Base-by-base conservation (phyloP, 139 green algal species). In the Mesostigma viride region DNA sequence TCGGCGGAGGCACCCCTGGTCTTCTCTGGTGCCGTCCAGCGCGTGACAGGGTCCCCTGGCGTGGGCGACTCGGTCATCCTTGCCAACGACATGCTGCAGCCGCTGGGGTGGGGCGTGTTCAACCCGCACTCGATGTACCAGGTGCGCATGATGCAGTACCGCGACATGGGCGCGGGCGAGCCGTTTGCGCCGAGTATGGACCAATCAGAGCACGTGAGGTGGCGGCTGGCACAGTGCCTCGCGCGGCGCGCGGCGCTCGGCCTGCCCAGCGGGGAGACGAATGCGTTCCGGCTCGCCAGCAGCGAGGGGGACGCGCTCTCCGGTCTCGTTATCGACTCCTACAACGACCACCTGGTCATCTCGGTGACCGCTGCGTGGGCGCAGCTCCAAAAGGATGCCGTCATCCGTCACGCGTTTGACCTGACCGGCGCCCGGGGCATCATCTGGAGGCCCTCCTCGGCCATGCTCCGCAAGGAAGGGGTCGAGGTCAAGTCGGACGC, bases 41-140 rank as follows among this genome's bases (percentile, higher is more conserved):
- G 45, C 1, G 47, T 80, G 27, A 58, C 68, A 32, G 67, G 57
- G 3, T 35, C 31, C 14, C 69, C 70, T 6, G 31, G 22, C 1
- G 46, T 58, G 17, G 67, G 67, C 11, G 67, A 76, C 26, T 14
- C 35, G 11, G 68, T 83, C 0, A 26, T 73, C 27, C 58, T 81
- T n/a, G 56, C 61, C 27, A 69, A 76, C 59, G 36, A 65, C 26
- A 31, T 30, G 24, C 4, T 22, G 0, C 20, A 26, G 17, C 8
- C 61, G 1, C 24, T 83, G 2, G 66, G 35, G 3, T 77, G 72
- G 72, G 76, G 76, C 27, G 35, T 77, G 22, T 83, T 75, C 70
- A 83, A 83, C 64, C 56, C 62, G 20, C 69, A 24, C 31, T 76
- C 64, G n/a, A 75, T 76, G 76, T 83, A 76, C 65, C 33, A 60